Evolutionary conservation across 306 rosid species (phyloP), one percentile per base, ranked within the genome.

Genomic region (Biancaea sappan): DNA sequence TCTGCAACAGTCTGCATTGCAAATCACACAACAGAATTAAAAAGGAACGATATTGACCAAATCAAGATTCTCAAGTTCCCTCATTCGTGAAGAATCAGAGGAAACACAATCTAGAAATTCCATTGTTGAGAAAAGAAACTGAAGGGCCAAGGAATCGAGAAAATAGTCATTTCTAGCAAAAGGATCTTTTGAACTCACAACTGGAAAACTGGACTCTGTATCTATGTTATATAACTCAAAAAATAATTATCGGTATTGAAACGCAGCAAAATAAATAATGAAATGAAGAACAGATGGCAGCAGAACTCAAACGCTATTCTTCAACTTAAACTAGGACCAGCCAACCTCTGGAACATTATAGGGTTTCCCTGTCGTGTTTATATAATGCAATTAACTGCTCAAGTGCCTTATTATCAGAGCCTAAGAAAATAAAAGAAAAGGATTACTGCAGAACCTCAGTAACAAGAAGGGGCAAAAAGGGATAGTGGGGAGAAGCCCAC

Each of bases 1-100:
- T 40, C 72, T 1, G 57, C 66, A 87, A 54, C 66, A 72, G 44
- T 77, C 80, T 51, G 52, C 54, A 59, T 38, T 72, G 32, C 37
- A 64, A 24, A 31, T 65, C n/a, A 19, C 29, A 1, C 48, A 9
- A 34, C 44, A 62, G 4, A 62, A 37, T 19, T 19, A 35, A 9
- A 62, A 11, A 5, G 4, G 19, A 25, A 48, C 44, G 48, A 26
- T 24, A 12, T 60, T 60, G 28, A 60, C 57, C 72, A 57, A 46
- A 21, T 40, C 25, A 25, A 57, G 29, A 77, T 34, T 53, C 59
- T 51, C 66, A 57, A 40, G 40, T 26, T 66, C 43, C 44, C 79
- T 37, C 35, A 54, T 56, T 14, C 38, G n/a, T 67, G 25, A 4
- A 63, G 25, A 68, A 62, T 48, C 2, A 18, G 65, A 76, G 46